Conservation (phyloP, 352 stramenopile species). For the Phytophthora multivora region DNA sequence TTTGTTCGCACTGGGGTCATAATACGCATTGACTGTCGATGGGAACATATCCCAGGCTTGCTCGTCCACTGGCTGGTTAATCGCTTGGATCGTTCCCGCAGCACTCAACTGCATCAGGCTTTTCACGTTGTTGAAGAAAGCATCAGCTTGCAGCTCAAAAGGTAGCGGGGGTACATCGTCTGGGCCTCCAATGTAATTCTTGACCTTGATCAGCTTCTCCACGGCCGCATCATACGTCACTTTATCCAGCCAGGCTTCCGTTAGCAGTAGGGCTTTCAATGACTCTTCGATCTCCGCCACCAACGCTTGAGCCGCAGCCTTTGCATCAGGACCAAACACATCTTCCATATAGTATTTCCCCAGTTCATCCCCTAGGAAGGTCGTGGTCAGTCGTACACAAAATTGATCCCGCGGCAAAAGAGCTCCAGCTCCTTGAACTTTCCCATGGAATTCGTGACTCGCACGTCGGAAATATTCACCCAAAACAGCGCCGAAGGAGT, state of each 20-base stretch:
- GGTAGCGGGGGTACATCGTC: constrained; percentile 51
- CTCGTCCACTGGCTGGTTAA: constrained; percentile 55
- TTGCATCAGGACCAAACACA: constrained; percentile 85
- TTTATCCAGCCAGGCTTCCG: constrained; percentile 90
- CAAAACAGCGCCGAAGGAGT: constrained; percentile 45
- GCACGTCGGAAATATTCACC: constrained; percentile 60
- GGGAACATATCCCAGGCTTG: constrained; percentile 90
- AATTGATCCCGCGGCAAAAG: constrained; percentile 50
- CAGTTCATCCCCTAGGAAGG: constrained; percentile 85
- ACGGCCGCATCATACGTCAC: constrained; percentile 79
- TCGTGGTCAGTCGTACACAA: constrained; percentile 77
- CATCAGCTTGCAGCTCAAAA: constrained; percentile 52
- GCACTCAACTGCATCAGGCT: constrained; percentile 43
- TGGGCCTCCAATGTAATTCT: constrained; percentile 74
- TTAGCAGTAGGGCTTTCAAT: constrained; percentile 78
- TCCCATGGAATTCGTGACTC: constrained; percentile 56
- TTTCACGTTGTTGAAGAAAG: constrained; percentile 64
- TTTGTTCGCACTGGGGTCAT: constrained; percentile 75
- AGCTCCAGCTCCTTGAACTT: constrained; percentile 34
- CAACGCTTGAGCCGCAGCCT: constrained; percentile 74
- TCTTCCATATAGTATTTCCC: constrained; percentile 90
- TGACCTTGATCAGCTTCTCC: constrained; percentile 90
- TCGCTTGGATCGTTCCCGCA: constrained; percentile 29
- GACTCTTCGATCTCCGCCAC: constrained; percentile 88
- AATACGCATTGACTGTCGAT: constrained; percentile 92